Base-by-base conservation (phyloP, 2,329 filamentous ascomycete genomes). In the Calonectria pseudoreteaudii region DNA sequence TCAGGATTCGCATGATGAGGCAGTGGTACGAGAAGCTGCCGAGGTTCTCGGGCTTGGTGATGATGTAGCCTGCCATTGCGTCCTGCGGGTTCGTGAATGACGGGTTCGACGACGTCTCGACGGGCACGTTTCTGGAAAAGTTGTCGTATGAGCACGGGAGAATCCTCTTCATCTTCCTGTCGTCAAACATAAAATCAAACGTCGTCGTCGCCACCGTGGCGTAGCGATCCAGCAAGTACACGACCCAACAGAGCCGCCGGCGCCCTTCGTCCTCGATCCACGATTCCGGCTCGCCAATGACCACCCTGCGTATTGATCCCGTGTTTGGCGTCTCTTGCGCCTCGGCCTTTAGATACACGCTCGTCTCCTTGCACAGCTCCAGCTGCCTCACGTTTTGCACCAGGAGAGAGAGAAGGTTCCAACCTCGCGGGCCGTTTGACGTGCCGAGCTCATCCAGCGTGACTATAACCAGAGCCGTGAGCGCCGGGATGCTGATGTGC, bases 241-340 rank as follows among this genome's bases (percentile, higher is more conserved):
- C 84, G 84, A 87, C 86, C 86, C 86, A 87, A 66, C 85, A 86
- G 0, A 87, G 77, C 2, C 86, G 82, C 4, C 86, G 77, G 2
- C 86, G 80, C 8, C 86, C 84, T 74, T 87, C 86, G 34, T 87
- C 86, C 66, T 87, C 86, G 34, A 87, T 86, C 85, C 85, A 87
- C 1, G 86, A 86, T 18, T 84, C 82, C 1, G 86, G 86, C 8
- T 81, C 82, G 3, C 82, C 81, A 9, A 82, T 80, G 1, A 80
- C 80, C 2, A 86, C 82, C 66, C 83, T 79, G 6, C 83, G 81
- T 6, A 85, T 78, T 0, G 85, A 84, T 0, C 82, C 85, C 0
- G 84, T 83, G 1, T 78, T 77, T 3, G 83, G 83, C 14, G 80
- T 74, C 20, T 84, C 82, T 18, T 83, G 81, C 10, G 79, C 75